phyloP scores from a whole-genome alignment of 2,329 filamentous ascomycete genomes.

The Fusarium incarnatum region DNA sequence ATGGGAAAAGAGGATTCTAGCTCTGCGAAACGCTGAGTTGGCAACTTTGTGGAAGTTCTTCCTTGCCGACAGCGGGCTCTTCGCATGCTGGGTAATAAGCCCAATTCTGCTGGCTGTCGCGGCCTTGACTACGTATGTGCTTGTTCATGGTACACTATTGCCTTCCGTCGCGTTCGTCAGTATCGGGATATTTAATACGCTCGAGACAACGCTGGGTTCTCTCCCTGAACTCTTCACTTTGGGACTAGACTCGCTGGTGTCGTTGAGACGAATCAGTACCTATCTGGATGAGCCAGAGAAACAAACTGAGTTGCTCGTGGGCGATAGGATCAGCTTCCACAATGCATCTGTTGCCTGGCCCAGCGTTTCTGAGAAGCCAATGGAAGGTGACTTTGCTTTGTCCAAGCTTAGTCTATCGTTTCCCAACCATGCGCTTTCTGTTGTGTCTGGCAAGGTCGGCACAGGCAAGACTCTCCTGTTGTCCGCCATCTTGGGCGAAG shows the following conservation, averaged over 20 bases:
- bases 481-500: slow-evolving; percentile 78
- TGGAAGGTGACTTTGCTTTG: slow-evolving; percentile 72
- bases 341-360: slow-evolving; percentile 78
- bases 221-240: slow-evolving; percentile 78
- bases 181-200: slow-evolving; percentile 75
- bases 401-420: slow-evolving; percentile 73
- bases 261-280: slow-evolving; percentile 74
- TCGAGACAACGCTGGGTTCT: slow-evolving; percentile 76
- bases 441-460: slow-evolving; percentile 81
- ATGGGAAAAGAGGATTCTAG: slow-evolving; percentile 76
- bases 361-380: slow-evolving; percentile 66
- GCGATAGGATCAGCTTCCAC: slow-evolving; percentile 71
- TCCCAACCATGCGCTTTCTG: slow-evolving; percentile 74
- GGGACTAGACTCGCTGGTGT: slow-evolving; percentile 77
- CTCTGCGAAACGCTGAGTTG: slow-evolving; percentile 72
- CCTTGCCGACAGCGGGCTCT: slow-evolving; percentile 69
- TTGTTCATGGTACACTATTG: slow-evolving; percentile 69
- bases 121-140: slow-evolving; percentile 75
- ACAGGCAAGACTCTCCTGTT: slow-evolving; percentile 81
- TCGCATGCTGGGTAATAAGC: slow-evolving; percentile 76
- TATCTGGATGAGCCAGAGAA: slow-evolving; percentile 76
- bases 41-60: slow-evolving; percentile 74
- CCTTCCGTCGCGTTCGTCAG: slow-evolving; percentile 85
- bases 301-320: slow-evolving; percentile 63
- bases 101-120: slow-evolving; percentile 78